phyloP scores from a whole-genome alignment of 2,329 filamentous ascomycete genomes.

The Trichoderma sp. region DNA sequence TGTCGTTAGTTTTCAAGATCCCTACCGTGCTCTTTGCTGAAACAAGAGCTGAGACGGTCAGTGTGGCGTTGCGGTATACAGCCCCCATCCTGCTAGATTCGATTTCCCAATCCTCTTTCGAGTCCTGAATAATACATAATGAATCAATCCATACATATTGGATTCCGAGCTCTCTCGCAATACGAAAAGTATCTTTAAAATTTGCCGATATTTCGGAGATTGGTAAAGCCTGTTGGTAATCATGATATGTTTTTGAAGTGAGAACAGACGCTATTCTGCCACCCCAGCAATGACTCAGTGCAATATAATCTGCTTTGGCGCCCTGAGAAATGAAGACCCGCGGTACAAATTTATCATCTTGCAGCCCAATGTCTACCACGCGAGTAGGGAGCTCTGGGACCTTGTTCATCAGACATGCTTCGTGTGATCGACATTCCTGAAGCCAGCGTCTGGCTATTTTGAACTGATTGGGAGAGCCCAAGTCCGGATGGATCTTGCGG shows the following conservation, averaged over 20 bases:
- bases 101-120: slow-evolving; percentile 21
- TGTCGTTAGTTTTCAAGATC: not conserved
- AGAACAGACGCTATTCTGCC: not conserved
- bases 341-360: not conserved
- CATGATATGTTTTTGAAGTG: not conserved
- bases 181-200: slow-evolving; percentile 21
- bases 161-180: slow-evolving; percentile 21
- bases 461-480: not conserved
- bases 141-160: slow-evolving; percentile 25
- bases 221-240: not conserved
- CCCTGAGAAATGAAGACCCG: not conserved
- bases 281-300: slow-evolving; percentile 16
- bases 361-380: not conserved
- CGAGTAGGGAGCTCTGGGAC: not conserved
- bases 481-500: not conserved
- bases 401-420: not conserved
- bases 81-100: slow-evolving; percentile 21
- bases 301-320: not conserved
- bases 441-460: slow-evolving; percentile 1
- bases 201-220: slow-evolving; percentile 13
- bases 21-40: slow-evolving; percentile 1
- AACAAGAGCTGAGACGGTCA: slow-evolving; percentile 22
- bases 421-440: not conserved
- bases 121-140: slow-evolving; percentile 25
- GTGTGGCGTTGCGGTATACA: slow-evolving; percentile 20